phyloP scores from a whole-genome alignment of 805 yeast genomes.

The Candida nitratophila region DNA sequence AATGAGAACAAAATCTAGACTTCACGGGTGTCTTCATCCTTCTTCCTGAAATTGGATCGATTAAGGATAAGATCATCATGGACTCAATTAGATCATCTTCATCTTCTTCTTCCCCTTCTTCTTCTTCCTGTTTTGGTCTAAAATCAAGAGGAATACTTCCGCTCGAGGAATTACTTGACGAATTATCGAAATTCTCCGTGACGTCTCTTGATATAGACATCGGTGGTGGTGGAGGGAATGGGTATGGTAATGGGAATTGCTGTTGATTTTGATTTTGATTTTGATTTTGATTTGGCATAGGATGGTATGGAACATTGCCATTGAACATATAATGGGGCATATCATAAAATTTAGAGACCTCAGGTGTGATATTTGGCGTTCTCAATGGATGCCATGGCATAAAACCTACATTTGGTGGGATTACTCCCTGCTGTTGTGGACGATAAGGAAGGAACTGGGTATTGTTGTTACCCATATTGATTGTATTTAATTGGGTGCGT shows the following conservation, averaged over 20 bases:
- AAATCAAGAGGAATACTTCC: neutral
- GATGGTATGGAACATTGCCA: too few species aligned
- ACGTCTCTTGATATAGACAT: neutral
- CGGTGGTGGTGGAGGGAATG: neutral
- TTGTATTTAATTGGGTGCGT: neutral
- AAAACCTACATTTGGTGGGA: too few species aligned
- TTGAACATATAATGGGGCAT: too few species aligned
- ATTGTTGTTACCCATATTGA: too few species aligned
- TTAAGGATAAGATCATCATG: slow-evolving; percentile 21
- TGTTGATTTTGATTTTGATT: neutral
- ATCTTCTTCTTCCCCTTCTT: slow-evolving; percentile 11
- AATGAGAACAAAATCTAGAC: slow-evolving; percentile 25
- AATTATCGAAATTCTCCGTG: neutral
- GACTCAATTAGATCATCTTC: slow-evolving; percentile 25
- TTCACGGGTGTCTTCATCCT: slow-evolving; percentile 23
- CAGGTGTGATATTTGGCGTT: too few species aligned
- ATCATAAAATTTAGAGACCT: too few species aligned
- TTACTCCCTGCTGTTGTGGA: too few species aligned
- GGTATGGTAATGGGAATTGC: neutral
- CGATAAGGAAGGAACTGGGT: too few species aligned
- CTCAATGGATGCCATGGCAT: too few species aligned
- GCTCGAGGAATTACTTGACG: too few species aligned
- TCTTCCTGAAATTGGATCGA: slow-evolving; percentile 27
- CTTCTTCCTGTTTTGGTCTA: neutral
- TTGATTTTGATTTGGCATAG: too few species aligned